Conservation (phyloP, 164 flowering plant species). For the Pachysandra terminalis region DNA sequence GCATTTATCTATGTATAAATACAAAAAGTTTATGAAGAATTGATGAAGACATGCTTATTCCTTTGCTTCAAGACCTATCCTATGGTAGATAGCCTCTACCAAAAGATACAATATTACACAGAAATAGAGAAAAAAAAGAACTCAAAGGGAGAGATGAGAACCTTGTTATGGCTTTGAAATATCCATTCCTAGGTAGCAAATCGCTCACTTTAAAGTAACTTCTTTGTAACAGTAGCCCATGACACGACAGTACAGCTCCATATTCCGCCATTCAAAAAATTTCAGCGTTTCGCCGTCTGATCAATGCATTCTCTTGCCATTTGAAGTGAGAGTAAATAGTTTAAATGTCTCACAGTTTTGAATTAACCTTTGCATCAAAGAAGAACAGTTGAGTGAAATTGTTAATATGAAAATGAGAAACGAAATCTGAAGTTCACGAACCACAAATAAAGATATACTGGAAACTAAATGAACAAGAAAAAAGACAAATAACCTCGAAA, state of each 20-base stretch:
- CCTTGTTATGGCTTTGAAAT: constrained; percentile 25
- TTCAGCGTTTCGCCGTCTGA: not conserved
- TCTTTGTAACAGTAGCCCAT: constrained; percentile 27
- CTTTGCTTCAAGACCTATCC: not conserved
- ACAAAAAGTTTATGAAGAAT: no score
- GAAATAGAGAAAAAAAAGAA: no score
- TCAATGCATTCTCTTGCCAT: constrained; percentile 9
- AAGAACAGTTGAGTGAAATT: not conserved
- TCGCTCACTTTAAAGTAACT: constrained; percentile 13
- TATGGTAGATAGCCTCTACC: not conserved
- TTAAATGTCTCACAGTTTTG: not conserved
- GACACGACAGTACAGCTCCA: constrained; percentile 29
- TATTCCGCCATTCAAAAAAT: constrained; percentile 38
- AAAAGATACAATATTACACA: not conserved
- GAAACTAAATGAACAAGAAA: no score
- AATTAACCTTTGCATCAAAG: constrained; percentile 4
- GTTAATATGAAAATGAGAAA: not conserved
- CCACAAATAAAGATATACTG: no score
- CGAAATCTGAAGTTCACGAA: no score
- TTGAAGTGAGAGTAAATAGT: not conserved
- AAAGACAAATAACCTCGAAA: no score
- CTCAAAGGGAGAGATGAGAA: constrained; percentile 11
- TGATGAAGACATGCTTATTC: not conserved
- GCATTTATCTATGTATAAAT: not conserved
- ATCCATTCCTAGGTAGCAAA: constrained; percentile 14